Base-by-base conservation (phyloP, 495 filamentous ascomycete species). In the Stereocaulon alpinum region DNA sequence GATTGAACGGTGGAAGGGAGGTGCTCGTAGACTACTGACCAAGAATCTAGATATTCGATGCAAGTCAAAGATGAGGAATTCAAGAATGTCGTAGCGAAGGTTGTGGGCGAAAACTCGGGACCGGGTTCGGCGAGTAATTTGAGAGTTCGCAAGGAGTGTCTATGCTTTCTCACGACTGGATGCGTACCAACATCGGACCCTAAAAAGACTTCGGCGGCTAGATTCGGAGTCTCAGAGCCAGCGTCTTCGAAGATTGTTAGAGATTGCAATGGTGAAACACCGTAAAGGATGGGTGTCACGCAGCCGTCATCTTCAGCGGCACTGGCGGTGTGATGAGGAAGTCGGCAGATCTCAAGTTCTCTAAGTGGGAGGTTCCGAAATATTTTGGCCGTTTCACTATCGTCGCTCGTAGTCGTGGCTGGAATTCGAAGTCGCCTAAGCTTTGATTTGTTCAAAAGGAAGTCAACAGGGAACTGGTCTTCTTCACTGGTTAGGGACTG, bases 391-490 rank as follows among this genome's bases (percentile, higher is more conserved):
- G 59, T 54, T 42, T 64, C 61, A 22, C 53, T 58, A 27, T 55
- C 44, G 5, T 42, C 24, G 42, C 61, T 66, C 12, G 30, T 40
- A 9, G 52, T 54, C 20, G 58, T 59, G 54, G 60, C 64, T 12
- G 64, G 43, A 29, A 63, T 61, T 24, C 61, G 54, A 17, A 66
- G 64, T n/a, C 54, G 59, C 29, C 45, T 45, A 18, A 66, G 41
- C 43, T 57, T 56, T n/a, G 58, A 54, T 43, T 61, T 60, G 24
- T 56, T 58, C 20, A 37, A 14, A 44, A 66, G 30, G 32, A 52
- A 64, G 44, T 61, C 41, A 34, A 61, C 22, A 3, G 53, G 57
- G 3, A 66, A 49, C 6, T 43, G 48, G 40, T 65, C 53, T 44
- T 58, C 54, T 15, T 64, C 43, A 27, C 56, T 64, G 10, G 40